These are phyloP conservation scores for Boletus albobrunnescens DNA, from an alignment of 1,284 basidiomycete species.

Conservation along the genomic window DNA sequence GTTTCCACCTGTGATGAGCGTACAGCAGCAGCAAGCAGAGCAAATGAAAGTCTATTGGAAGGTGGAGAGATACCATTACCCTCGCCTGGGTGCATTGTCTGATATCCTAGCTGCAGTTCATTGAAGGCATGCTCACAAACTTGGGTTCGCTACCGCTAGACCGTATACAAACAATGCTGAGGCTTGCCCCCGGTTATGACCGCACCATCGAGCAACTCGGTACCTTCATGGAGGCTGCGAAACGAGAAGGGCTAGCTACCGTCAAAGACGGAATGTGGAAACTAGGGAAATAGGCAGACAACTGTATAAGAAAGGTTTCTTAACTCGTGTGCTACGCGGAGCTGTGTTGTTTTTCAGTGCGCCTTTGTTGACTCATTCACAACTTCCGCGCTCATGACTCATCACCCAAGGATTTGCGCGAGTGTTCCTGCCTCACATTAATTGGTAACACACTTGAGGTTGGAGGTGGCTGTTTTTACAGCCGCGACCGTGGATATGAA, in stretches of 20 bases:
- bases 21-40: conserved; percentile 76
- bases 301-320: background rate
- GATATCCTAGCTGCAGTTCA: conserved; percentile 47
- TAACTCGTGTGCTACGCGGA: background rate
- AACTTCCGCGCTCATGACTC: background rate
- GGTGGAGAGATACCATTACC: conserved; percentile 40
- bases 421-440: too few species aligned
- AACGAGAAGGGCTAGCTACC: conserved; percentile 70
- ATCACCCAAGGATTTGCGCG: too few species aligned
- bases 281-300: conserved; percentile 37
- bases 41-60: conserved; percentile 86
- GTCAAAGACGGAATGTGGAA: conserved; percentile 74
- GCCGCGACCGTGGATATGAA: too few species aligned
- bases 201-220: conserved; percentile 72
- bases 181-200: conserved; percentile 76
- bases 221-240: conserved; percentile 73
- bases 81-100: background rate
- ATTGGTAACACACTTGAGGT: too few species aligned
- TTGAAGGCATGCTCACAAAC: conserved; percentile 83
- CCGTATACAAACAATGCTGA: conserved; percentile 80
- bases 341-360: background rate
- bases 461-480: too few species aligned
- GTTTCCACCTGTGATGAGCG: conserved; percentile 46
- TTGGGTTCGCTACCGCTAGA: conserved; percentile 68
- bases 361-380: too few species aligned